These are phyloP conservation scores for Pseudonectria foliicola DNA, from an alignment of 2,329 filamentous ascomycete species.

Conservation along the genomic window DNA sequence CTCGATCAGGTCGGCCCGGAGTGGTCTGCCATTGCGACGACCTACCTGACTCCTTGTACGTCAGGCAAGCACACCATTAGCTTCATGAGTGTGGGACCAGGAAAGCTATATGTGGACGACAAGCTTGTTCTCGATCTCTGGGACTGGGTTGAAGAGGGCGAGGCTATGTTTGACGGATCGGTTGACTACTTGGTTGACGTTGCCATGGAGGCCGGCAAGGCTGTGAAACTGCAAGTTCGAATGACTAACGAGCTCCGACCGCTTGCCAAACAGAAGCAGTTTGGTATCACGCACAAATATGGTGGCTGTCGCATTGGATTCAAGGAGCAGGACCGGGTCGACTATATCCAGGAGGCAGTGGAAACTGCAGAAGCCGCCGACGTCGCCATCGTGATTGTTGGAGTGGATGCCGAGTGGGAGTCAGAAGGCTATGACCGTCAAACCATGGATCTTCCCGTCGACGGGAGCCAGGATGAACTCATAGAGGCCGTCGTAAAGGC, in stretches of 20 bases:
- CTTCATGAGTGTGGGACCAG: constrained; percentile 61
- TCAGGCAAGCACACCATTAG: constrained; percentile 59
- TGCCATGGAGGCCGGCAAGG: constrained; percentile 50
- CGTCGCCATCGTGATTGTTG: constrained; percentile 61
- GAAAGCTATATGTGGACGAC: constrained; percentile 53
- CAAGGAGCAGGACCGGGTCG: constrained; percentile 55
- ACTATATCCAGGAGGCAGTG: constrained; percentile 58
- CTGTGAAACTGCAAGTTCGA: constrained; percentile 47
- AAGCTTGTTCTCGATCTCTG: constrained; percentile 56
- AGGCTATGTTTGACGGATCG: constrained; percentile 65
- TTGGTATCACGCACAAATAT: constrained; percentile 55
- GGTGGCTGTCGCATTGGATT: constrained; percentile 67
- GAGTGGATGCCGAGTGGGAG: constrained; percentile 68
- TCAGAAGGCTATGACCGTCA: constrained; percentile 68
- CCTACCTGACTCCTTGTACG: constrained; percentile 49
- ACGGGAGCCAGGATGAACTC: constrained; percentile 49
- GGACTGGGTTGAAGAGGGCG: constrained; percentile 63
- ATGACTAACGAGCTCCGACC: constrained; percentile 57
- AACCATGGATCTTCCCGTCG: constrained; percentile 61
- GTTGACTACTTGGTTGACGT: constrained; percentile 56
- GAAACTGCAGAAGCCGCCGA: constrained; percentile 55
- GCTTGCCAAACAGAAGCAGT: constrained; percentile 49
- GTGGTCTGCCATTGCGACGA: constrained; percentile 58
- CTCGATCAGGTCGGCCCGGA: constrained; percentile 50
- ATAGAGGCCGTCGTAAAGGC: constrained; percentile 54